phyloP scores from a whole-genome alignment of 2,329 filamentous ascomycete species.

The Botrytis deweyae region DNA sequence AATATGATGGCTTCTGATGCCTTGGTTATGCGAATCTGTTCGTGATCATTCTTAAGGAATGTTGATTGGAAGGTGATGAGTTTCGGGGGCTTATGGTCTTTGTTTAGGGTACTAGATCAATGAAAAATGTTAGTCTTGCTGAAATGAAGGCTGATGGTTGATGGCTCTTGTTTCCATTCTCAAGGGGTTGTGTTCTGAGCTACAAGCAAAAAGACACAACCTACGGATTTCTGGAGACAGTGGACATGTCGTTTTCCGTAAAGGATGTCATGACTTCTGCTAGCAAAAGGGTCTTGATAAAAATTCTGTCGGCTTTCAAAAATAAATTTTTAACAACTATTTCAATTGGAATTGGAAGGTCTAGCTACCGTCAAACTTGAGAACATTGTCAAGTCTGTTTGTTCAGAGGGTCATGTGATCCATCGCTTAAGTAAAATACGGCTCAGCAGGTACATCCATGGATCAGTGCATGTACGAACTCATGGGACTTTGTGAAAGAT shows the following conservation, averaged over 20 bases:
- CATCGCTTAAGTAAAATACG: no score
- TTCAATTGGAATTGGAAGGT: no score
- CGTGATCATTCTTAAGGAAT: neutral
- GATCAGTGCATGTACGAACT: no score
- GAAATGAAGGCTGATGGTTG: fast-evolving
- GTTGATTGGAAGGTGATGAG: neutral
- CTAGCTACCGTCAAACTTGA: no score
- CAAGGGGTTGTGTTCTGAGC: neutral
- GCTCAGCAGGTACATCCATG: no score
- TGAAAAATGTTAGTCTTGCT: neutral
- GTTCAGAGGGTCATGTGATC: no score
- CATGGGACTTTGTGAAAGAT: no score
- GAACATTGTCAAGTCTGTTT: no score
- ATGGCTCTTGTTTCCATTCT: neutral
- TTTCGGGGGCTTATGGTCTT: neutral
- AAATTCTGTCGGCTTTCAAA: no score
- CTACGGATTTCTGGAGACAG: neutral
- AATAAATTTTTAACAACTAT: no score
- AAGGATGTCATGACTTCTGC: neutral
- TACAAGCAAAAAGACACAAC: neutral
- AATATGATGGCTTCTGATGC: neutral
- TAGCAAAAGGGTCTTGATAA: no score
- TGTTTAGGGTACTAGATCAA: neutral
- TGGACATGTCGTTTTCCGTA: neutral
- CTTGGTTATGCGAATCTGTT: neutral